These are phyloP conservation scores for Immersiporthe knoxdaviesiana DNA, from an alignment of 2,329 filamentous ascomycete species.

Conservation along the genomic window DNA sequence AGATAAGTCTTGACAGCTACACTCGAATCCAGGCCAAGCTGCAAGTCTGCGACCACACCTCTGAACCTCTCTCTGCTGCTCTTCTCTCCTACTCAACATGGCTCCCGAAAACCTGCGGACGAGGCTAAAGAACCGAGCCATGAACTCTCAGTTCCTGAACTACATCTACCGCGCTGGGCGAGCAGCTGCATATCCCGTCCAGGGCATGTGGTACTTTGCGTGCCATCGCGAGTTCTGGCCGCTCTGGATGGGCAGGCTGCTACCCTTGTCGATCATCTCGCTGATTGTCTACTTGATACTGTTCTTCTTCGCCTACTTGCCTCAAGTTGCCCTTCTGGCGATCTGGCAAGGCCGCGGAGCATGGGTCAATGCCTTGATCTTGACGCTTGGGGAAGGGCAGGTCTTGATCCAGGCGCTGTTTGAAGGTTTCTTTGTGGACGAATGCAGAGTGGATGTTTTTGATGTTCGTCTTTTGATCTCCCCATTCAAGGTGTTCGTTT, in stretches of 20 bases:
- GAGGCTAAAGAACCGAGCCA: slow-evolving; percentile 20
- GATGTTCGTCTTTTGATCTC: slow-evolving; percentile 60
- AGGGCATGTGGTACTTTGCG: slow-evolving; percentile 82
- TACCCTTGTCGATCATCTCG: slow-evolving; percentile 83
- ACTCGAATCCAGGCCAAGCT: background rate
- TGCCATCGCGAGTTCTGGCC: slow-evolving; percentile 81
- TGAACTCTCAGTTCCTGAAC: slow-evolving; percentile 32
- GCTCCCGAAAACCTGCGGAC: slow-evolving; percentile 20
- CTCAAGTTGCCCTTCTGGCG: slow-evolving; percentile 84
- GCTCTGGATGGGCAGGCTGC: slow-evolving; percentile 73
- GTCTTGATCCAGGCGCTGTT: slow-evolving; percentile 73
- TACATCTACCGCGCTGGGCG: slow-evolving; percentile 50
- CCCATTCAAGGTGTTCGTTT: background rate
- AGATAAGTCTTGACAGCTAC: background rate
- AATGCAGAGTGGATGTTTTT: slow-evolving; percentile 79
- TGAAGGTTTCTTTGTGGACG: slow-evolving; percentile 81
- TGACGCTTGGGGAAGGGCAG: slow-evolving; percentile 82
- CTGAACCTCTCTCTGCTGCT: background rate
- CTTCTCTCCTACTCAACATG: slow-evolving; percentile 10
- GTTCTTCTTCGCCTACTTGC: slow-evolving; percentile 86
- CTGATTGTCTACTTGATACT: slow-evolving; percentile 81
- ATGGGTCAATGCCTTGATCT: slow-evolving; percentile 86
- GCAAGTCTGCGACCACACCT: background rate
- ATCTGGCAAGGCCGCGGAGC: slow-evolving; percentile 87
- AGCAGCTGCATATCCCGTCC: slow-evolving; percentile 60